phyloP scores from a whole-genome alignment of 2,329 filamentous ascomycete genomes.

The Fusarium foetens region DNA sequence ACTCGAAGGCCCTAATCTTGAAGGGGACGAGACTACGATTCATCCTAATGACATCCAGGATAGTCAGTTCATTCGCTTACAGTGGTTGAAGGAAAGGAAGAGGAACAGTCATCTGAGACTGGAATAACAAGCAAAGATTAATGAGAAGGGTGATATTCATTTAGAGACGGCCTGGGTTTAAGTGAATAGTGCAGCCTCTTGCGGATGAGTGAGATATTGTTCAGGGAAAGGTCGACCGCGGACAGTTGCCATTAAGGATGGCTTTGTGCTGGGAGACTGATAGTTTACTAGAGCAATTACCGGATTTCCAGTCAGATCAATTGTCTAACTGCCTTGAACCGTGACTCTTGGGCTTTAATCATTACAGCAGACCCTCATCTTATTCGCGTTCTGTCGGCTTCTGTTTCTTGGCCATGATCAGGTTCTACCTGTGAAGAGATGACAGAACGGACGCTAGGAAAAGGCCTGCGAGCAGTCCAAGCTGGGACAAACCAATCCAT shows the following conservation, averaged over 20 bases:
- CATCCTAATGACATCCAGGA: not conserved
- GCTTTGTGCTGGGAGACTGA: accelerated
- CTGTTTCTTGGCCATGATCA: accelerated
- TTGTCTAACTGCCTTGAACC: not conserved
- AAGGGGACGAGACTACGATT: accelerated
- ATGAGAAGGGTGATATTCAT: too few relatives aligned
- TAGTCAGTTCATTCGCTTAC: not conserved
- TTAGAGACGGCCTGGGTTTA: accelerated
- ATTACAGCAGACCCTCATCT: accelerated
- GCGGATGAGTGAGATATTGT: accelerated
- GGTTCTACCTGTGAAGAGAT: accelerated
- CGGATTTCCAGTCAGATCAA: accelerated
- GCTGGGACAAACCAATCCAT: accelerated
- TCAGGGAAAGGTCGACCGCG: accelerated
- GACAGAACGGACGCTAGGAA: accelerated
- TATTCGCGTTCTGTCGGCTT: accelerated
- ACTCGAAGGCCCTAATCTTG: accelerated
- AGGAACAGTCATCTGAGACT: accelerated
- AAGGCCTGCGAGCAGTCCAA: accelerated
- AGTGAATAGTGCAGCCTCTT: accelerated
- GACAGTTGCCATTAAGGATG: accelerated
- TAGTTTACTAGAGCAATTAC: accelerated
- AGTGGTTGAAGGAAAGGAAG: accelerated
- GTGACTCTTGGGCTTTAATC: accelerated
- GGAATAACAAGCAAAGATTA: accelerated